Evolutionary conservation across 129 eudicot species (phyloP), one percentile per base, ranked within the genome.

Genomic region (Erigeron canadensis): DNA sequence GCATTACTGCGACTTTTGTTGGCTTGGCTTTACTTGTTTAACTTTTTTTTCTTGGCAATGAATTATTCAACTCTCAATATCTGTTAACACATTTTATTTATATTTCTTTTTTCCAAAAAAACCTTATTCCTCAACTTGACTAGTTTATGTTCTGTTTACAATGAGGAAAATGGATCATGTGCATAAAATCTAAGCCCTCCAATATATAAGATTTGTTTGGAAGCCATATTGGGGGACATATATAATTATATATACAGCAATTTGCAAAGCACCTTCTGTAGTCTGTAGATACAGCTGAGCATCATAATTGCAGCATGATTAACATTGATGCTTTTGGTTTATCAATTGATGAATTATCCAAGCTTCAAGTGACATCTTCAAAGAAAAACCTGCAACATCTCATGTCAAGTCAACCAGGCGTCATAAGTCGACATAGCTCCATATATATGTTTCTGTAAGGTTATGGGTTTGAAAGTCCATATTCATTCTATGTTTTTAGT

Each of bases 271-370:
- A 73, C 6, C 71, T 45, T 45, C n/a, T 37, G 40, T 23, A 1
- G 2, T n/a, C n/a, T n/a, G 7, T 39, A 71, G 75, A 71, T 73
- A 53, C 71, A 63, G 54, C 44, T 51, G 5, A 38, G 70, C 63
- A 63, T 48, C 63, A 62, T 73, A 73, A 63, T 63, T 73, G 78
- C 63, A 73, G 17, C 50, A 50, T 37, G 15, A 62, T 62, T 73
- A 43, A 57, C 44, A 57, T 55, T 38, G 28, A 70, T 38, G 34
- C 34, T 28, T 28, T 28, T 28, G 34, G 34, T 28, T 28, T 28
- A 28, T 28, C 34, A 28, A 28, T 28, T 28, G 34, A 28, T 10
- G 10, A 11, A 1, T 21, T 4, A 16, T 65, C 42, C 11, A 43
- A 43, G 11, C 47, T 43, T 18, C 34, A 55, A 0, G 61, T 55